Evolutionary conservation across 2,329 filamentous ascomycete species (phyloP).

Genomic region (Aspergillus quadrilineatus): DNA sequence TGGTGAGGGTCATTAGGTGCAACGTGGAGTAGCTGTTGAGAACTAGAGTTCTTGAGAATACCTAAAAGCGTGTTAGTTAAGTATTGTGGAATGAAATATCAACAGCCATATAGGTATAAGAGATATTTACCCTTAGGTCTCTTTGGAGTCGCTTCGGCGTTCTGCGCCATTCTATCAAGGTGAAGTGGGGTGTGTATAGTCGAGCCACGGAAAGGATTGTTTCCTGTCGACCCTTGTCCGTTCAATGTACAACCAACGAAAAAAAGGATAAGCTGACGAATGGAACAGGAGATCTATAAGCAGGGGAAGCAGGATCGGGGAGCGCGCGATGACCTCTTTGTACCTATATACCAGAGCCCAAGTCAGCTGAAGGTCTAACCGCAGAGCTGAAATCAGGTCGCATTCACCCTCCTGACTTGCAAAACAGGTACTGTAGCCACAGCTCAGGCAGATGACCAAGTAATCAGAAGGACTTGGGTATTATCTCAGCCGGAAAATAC

Average conservation of each 20-base stretch:
- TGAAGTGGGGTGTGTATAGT: constrained; percentile 1
- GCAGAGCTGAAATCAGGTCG: constrained; percentile 11
- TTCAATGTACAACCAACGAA: neutral
- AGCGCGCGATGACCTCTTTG: constrained; percentile 4
- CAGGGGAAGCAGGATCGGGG: neutral
- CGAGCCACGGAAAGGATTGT: constrained; percentile 3
- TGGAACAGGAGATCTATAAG: neutral
- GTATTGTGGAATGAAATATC: neutral
- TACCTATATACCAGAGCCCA: neutral
- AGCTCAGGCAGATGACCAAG: neutral
- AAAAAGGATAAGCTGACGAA: neutral
- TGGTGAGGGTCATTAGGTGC: constrained; percentile 27
- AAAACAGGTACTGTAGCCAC: neutral
- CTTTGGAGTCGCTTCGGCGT: constrained; percentile 34
- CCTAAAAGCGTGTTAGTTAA: constrained; percentile 52
- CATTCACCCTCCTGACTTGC: constrained; percentile 12
- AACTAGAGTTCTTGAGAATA: constrained; percentile 81
- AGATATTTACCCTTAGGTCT: constrained; percentile 42
- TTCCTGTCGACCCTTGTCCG: neutral
- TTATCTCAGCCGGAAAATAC: constrained; percentile 9
- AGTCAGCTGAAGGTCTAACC: constrained; percentile 13
- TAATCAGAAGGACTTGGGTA: neutral
- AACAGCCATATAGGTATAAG: neutral
- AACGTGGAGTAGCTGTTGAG: constrained; percentile 56
- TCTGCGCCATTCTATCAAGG: constrained; percentile 32